Evolutionary conservation across 208 protist genomes (phyloP).

Genomic region (Tritrichomonas foetus): DNA sequence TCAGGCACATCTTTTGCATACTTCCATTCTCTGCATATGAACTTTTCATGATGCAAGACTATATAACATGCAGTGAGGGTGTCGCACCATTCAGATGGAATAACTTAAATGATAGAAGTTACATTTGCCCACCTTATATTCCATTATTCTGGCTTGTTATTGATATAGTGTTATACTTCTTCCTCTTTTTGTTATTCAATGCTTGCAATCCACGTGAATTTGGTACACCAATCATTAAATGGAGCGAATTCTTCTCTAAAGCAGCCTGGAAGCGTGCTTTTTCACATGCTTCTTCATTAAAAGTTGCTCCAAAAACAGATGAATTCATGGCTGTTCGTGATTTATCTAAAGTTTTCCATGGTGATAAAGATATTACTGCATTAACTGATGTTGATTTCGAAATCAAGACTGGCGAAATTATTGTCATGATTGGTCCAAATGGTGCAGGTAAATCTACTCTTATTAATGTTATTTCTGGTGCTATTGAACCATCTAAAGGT

Average conservation of each 20-base stretch:
- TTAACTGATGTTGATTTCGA: not conserved
- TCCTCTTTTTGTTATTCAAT: not conserved
- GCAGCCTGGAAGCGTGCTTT: not conserved
- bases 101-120: not conserved
- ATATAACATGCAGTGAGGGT: not conserved
- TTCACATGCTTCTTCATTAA: not conserved
- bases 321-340: not conserved
- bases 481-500: not conserved
- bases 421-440: constrained; percentile 29
- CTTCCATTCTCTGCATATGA: not conserved
- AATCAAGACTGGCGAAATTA: constrained; percentile 35
- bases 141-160: not conserved
- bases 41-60: not conserved
- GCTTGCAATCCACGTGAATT: not conserved
- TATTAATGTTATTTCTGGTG: not conserved
- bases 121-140: not conserved
- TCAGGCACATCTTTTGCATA: not conserved
- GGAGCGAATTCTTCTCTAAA: not conserved
- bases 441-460: constrained; percentile 18
- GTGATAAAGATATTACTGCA: not conserved
- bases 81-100: not conserved
- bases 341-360: not conserved
- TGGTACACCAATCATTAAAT: not conserved
- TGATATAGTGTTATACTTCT: not conserved
- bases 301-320: not conserved